Base-by-base conservation (phyloP, 2,329 filamentous ascomycete species). In the Calonectria multiphialidica region DNA sequence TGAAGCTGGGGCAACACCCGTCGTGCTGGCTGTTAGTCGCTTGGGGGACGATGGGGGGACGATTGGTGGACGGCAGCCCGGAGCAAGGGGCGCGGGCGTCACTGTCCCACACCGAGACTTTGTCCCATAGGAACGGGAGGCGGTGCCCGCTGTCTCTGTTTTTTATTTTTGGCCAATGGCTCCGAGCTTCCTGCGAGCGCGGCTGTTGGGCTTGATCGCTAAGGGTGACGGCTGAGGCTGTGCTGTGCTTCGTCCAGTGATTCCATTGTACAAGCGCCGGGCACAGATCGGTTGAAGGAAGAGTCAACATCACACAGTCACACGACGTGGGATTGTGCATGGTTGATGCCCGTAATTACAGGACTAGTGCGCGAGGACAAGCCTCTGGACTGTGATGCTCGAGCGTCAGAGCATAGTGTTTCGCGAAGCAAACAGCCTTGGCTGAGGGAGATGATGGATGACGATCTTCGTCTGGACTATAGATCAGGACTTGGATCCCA, bases 281-380 rank as follows among this genome's bases (percentile, higher is more conserved):
- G 53, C 35, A 59, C 53, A 23, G 35, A 40, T 59, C 53, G n/a
- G 47, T 47, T 8, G 23, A 23, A 57, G 45, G 64, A 30, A 72
- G 55, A 49, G 49, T 62, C 70, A 49, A 8, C 71, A 71, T 12
- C 62, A 70, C 61, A 53, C 70, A 62, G 61, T 77, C 63, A 50
- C 68, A 74, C 76, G 49, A 64, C 67, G 72, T 70, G 68, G 65
- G 66, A 74, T 70, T 64, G 49, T 55, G 50, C 40, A 59, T 42
- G 21, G 16, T 50, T 37, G 42, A 57, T 50, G 47, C 49, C 67
- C 35, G 59, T 68, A 25, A 68, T 62, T 63, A 18, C 57, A 62
- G 66, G 66, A 53, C 30, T 62, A 62, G 57, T 45, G 57, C 25
- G 40, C 16, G 5, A 59, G 33, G 13, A 33, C 33, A 18, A 12